Percentiles rank a stretch among this genome's conserved stretches.
Conservation (phyloP, 176 grass and related monocot genomes). For the Carex myosuroides region DNA sequence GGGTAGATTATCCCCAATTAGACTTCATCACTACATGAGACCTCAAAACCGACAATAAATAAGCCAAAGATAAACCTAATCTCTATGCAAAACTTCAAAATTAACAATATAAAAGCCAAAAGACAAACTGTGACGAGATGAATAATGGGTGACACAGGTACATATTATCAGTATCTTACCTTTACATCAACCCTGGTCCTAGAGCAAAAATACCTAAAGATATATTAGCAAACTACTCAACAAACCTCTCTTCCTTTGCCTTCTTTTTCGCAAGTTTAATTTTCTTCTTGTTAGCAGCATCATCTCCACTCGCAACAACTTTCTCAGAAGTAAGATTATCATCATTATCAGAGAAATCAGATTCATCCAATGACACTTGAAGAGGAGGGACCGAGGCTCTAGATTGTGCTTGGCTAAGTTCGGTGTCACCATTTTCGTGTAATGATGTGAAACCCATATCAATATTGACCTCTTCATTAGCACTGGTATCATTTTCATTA, state of each 20-base stretch:
- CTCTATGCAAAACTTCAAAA: neutral
- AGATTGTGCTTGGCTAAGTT: conserved; percentile 33
- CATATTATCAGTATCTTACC: neutral
- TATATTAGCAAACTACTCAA: neutral
- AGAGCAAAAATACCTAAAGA: neutral
- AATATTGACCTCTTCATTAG: conserved; percentile 21
- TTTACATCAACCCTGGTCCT: neutral
- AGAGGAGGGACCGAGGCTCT: conserved; percentile 51
- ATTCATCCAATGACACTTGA: conserved; percentile 66
- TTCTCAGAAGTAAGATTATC: conserved; percentile 1
- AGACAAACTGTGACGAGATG: neutral
- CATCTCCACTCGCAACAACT: conserved; percentile 23
- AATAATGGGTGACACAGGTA: neutral
- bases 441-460: conserved; percentile 25
- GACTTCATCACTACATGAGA: neutral
- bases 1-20: neutral
- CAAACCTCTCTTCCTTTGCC: conserved; percentile 69
- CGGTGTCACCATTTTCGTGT: conserved; percentile 24
- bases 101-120: neutral
- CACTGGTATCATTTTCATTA: conserved; percentile 24
- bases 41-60: neutral
- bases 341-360: conserved; percentile 70
- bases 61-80: neutral
- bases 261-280: conserved; percentile 62
- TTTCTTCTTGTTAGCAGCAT: conserved; percentile 42